Base-by-base conservation (phyloP, 495 filamentous ascomycete species). In the Platismatia glauca region DNA sequence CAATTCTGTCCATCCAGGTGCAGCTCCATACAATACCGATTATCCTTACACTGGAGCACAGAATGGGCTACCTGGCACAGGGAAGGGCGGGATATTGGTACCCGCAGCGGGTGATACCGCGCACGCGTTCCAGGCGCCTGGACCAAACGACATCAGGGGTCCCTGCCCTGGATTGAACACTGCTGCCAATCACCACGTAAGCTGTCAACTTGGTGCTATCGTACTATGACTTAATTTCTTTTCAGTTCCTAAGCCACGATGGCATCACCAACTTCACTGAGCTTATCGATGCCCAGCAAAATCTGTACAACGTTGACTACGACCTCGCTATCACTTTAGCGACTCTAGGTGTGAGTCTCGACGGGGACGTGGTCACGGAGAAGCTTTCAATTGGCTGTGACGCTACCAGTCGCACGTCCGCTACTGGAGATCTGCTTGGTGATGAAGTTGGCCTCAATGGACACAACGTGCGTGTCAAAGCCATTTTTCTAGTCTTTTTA, bases 81-180 rank as follows among this genome's bases (percentile, higher is more conserved):
- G 69, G 1, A 67, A 62, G 13, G 74, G 76, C 44, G 71, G 72
- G 50, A 72, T 69, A 57, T 59, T 69, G 33, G 75, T 76, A 15
- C 75, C 76, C n/a, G 71, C 71, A 0, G 39, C 56, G 34, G 69
- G 67, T n/a, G 73, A 75, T 57, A 67, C 59, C n/a, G 74, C 58
- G 15, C 66, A 72, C 61, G 66, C 59, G 16, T 73, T 62, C 50
- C 57, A 64, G 46, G 31, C 71, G n/a, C 71, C 71, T 13, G 53
- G 66, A 0, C 62, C 69, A 13, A 63, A 63, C 12, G 70, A 72
- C 56, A 62, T 66, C 44, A 75, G 79, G 27, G 75, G 75, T 43
- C 79, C 78, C 34, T 82, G 80, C 62, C 80, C 80, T 4, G 78
- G 75, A 44, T 66, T 82, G 48, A 81, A 82, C 60, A 68, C 74